These are phyloP conservation scores for Hypomontagnella submonticulosa DNA, from an alignment of 495 filamentous ascomycete genomes.

Conservation along the genomic window DNA sequence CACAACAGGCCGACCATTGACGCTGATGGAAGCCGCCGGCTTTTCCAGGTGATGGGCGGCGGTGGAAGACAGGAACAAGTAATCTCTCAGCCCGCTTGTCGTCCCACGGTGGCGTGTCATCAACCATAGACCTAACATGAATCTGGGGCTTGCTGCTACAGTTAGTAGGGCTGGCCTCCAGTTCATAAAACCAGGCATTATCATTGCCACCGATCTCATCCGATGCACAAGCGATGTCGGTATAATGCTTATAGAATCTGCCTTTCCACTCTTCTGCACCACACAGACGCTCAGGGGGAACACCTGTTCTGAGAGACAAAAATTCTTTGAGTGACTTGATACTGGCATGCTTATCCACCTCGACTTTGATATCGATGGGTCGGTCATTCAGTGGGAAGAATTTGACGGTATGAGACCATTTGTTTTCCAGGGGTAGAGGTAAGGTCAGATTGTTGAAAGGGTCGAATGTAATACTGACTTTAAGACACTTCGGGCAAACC, in stretches of 20 bases:
- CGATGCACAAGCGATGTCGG: conserved; percentile 70
- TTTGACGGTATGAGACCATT: conserved; percentile 76
- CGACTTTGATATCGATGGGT: conserved; percentile 79
- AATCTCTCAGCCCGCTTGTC: conserved; percentile 74
- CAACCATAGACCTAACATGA: conserved; percentile 57
- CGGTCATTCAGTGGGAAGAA: conserved; percentile 75
- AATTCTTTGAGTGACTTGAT: conserved; percentile 80
- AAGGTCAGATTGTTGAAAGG: conserved; percentile 95
- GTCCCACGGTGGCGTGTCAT: conserved; percentile 65
- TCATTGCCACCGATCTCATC: conserved; percentile 76
- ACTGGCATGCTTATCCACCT: conserved; percentile 83
- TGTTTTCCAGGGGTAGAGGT: conserved; percentile 84
- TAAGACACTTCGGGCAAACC: conserved; percentile 87
- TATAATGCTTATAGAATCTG: conserved; percentile 85
- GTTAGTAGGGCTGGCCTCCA: conserved; percentile 84
- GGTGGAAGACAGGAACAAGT: conserved; percentile 83
- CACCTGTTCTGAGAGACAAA: conserved; percentile 73
- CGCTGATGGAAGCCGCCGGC: conserved; percentile 25
- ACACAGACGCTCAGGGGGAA: conserved; percentile 70
- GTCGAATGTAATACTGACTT: conserved; percentile 98
- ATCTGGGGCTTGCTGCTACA: conserved; percentile 65
- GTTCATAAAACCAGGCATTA: conserved; percentile 77
- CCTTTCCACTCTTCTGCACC: conserved; percentile 80
- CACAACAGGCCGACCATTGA: conserved; percentile 42
- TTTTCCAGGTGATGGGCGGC: conserved; percentile 48